A percentile compares a stretch with the other conserved stretches of the same genome.
Evolutionary conservation across 495 filamentous ascomycete genomes (phyloP).

Genomic region (Lophium mytilinum): DNA sequence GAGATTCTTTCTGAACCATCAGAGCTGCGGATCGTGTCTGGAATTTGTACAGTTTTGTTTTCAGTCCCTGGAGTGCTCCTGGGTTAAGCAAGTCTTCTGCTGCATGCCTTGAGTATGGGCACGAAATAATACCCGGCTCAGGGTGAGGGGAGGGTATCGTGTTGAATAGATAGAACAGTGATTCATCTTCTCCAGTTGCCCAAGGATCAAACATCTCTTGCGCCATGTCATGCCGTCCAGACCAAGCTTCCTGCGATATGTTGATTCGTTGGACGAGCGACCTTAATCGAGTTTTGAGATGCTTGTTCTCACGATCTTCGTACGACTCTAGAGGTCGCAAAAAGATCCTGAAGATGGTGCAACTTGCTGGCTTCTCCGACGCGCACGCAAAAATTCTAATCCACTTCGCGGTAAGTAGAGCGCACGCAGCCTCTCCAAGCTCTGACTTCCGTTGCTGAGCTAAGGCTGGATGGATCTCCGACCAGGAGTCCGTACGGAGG

Average conservation of each 20-base stretch:
- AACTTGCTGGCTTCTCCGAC: neutral
- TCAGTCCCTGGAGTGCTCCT: constrained; percentile 43
- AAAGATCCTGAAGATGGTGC: constrained; percentile 14
- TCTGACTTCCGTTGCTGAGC: no score
- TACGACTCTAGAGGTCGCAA: constrained; percentile 14
- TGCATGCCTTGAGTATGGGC: constrained; percentile 49
- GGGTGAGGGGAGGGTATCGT: constrained; percentile 66
- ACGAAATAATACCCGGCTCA: constrained; percentile 40
- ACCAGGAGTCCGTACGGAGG: neutral
- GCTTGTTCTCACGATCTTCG: constrained; percentile 13
- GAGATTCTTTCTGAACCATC: constrained; percentile 77
- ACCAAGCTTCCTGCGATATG: constrained; percentile 17
- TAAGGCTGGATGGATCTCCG: constrained; percentile 2
- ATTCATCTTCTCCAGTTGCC: constrained; percentile 43
- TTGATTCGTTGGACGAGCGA: constrained; percentile 16
- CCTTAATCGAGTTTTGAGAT: constrained; percentile 10
- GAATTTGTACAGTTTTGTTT: constrained; percentile 62
- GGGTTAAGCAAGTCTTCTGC: constrained; percentile 54
- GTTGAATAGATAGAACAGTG: constrained; percentile 82
- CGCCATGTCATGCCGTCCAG: neutral
- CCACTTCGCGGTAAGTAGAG: constrained; percentile 16
- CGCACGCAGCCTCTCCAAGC: constrained; percentile 5
- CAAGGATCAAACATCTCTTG: constrained; percentile 27
- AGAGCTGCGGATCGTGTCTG: constrained; percentile 74
- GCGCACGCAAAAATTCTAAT: constrained; percentile 13